Base-by-base conservation (phyloP, 1,284 basidiomycete species). In the Melampsora americana region DNA sequence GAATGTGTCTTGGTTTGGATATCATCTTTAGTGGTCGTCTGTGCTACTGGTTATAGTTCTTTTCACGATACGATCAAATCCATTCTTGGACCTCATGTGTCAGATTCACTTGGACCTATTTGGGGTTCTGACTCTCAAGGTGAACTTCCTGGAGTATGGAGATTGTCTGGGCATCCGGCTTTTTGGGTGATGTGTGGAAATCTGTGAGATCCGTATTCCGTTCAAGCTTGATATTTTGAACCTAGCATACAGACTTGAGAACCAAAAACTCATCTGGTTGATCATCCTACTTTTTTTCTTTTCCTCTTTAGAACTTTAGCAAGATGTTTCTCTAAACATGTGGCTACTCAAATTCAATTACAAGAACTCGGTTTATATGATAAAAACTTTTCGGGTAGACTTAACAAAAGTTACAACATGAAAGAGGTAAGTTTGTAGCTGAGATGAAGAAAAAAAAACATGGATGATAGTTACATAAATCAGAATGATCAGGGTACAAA, bases 71-170 rank as follows among this genome's bases (percentile, higher is more conserved):
- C 23, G 80, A 81, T 53, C 80, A 81, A 77, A 78, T 79, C 83
- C 2, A 83, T 90, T 48, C 83, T 87, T 42, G 86, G 86, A 0
- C 84, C 87, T 18, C 84, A 87, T 11, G 83, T 87, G 16, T 85
- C 84, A 1, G 82, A 85, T 23, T 84, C 84, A 50, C 79, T 87
- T 60, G 84, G 84, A 44, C 84, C 84, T 0, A 82, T 89, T 32
- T 90, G 88, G 89, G 86, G 87, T 1, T 79, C 88, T 42, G 85
- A 87, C 79, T 80, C 82, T 16, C 88, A 89, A 78, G 87, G 88
- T 0, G 88, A 90, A 81, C 82, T 89, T 53, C 83, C 84, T 26
- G 70, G 78, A n/a, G 72, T 72, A 32, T 79, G 73, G 71, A 7
- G 71, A 39, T 46, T 66, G 0, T 66, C 12, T 66, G 71, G 71